These are phyloP conservation scores for Megacollybia platyphylla DNA, from an alignment of 1,284 basidiomycete species.

Conservation along the genomic window DNA sequence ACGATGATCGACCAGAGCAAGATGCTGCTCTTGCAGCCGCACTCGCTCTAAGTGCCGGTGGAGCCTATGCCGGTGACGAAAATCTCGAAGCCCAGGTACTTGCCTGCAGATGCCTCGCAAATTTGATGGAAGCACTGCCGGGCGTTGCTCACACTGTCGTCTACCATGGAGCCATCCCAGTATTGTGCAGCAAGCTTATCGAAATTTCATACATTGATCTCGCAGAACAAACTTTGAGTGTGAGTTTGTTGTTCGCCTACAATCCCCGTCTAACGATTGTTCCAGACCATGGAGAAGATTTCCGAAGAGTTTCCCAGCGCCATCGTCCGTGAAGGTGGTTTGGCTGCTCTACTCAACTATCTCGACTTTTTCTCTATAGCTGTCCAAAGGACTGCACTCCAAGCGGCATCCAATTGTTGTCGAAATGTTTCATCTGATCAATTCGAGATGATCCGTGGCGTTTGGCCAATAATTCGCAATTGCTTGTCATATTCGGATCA, in stretches of 20 bases:
- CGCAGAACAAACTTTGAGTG: conserved; percentile 91
- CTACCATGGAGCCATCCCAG: conserved; percentile 89
- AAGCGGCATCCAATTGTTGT: conserved; percentile 92
- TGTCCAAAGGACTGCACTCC: conserved; percentile 91
- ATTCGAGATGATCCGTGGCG: conserved; percentile 77
- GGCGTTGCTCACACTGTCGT: conserved; percentile 91
- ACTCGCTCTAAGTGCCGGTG: conserved; percentile 61
- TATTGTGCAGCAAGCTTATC: conserved; percentile 88
- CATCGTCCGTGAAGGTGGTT: conserved; percentile 87
- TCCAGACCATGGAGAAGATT: conserved; percentile 90
- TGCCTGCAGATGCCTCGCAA: conserved; percentile 89
- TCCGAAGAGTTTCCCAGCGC: conserved; percentile 91
- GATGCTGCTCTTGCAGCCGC: conserved; percentile 80
- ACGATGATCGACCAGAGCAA: conserved; percentile 62
- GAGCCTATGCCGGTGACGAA: conserved; percentile 61
- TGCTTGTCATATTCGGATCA: conserved; percentile 87
- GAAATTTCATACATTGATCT: conserved; percentile 95
- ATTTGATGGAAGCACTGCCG: conserved; percentile 93
- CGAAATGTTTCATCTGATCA: conserved; percentile 80
- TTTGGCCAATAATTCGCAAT: conserved; percentile 87
- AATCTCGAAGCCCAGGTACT: conserved; percentile 88
- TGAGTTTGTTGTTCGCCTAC: conserved; percentile 34
- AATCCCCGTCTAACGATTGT: conserved; percentile 9
- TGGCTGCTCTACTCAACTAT: conserved; percentile 83
- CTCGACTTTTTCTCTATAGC: conserved; percentile 96